A percentile compares a stretch with the other conserved stretches of the same genome.
phyloP scores from a whole-genome alignment of 2,329 filamentous ascomycete genomes.

The Colletotrichum musae region DNA sequence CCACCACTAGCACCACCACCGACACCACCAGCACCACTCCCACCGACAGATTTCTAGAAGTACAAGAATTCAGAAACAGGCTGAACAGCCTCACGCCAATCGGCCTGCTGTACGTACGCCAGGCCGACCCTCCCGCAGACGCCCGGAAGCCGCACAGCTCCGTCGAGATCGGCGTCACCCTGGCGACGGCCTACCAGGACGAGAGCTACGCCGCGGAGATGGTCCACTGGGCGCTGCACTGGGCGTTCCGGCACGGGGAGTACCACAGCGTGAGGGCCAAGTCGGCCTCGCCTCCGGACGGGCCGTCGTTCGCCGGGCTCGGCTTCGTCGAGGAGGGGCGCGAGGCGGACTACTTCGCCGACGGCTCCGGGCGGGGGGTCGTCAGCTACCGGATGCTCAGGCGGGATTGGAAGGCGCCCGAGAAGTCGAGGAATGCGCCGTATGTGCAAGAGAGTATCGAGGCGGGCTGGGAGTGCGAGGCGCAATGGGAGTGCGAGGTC shows the following conservation, averaged over 20 bases:
- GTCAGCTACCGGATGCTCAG: neutral
- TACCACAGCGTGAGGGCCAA: slow-evolving; percentile 11
- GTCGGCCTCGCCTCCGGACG: too few relatives aligned
- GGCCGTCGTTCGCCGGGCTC: neutral
- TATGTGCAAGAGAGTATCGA: too few relatives aligned
- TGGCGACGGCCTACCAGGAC: neutral
- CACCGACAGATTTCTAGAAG: too few relatives aligned
- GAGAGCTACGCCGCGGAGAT: neutral
- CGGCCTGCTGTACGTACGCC: neutral
- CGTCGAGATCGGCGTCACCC: neutral
- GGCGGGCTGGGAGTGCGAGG: too few relatives aligned
- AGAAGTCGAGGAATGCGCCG: too few relatives aligned
- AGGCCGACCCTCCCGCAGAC: neutral
- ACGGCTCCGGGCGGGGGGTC: neutral
- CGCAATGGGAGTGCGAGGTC: too few relatives aligned
- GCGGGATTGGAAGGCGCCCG: neutral
- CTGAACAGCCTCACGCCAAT: neutral
- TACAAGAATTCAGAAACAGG: neutral
- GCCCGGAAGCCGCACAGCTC: neutral
- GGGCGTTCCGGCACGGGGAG: neutral
- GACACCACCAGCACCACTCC: too few relatives aligned
- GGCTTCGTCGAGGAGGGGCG: slow-evolving; percentile 13
- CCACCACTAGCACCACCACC: too few relatives aligned
- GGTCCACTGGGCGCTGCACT: slow-evolving; percentile 11
- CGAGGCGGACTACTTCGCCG: neutral